Evolutionary conservation across 257 asterid species (phyloP).

Genomic region (Ocimum tenuiflorum): DNA sequence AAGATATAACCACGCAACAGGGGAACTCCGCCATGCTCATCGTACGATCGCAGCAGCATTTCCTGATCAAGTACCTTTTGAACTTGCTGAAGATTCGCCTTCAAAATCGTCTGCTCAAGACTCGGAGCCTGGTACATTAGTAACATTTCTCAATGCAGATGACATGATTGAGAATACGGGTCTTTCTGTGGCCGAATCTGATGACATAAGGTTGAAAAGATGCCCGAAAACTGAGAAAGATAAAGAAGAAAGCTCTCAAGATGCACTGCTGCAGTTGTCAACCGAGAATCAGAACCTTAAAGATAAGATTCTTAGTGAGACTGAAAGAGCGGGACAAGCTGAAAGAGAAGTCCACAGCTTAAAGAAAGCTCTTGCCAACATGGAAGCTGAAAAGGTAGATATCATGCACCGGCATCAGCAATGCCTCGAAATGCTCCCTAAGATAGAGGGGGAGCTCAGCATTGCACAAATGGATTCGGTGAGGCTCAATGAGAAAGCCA

Average conservation of each 20-base stretch:
- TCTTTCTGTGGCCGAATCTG: constrained; percentile 19
- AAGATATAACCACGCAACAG: constrained; percentile 76
- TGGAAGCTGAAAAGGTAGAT: constrained; percentile 56
- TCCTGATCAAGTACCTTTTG: constrained; percentile 69
- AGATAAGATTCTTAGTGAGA: constrained; percentile 44
- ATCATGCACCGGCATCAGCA: constrained; percentile 52
- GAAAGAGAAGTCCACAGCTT: constrained; percentile 56
- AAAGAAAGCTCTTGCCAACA: constrained; percentile 46
- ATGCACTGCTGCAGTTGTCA: constrained; percentile 31
- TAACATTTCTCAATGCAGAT: constrained; percentile 22
- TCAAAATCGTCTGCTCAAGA: constrained; percentile 31
- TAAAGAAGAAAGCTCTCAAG: constrained; percentile 9
- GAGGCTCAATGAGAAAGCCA: constrained; percentile 45
- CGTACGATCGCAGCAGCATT: constrained; percentile 67
- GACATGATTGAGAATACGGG: constrained; percentile 19
- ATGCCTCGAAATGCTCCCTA: constrained; percentile 50
- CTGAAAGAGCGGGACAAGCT: constrained; percentile 48
- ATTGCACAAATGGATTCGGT: constrained; percentile 47
- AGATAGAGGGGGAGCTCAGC: constrained; percentile 48
- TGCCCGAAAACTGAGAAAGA: no score
- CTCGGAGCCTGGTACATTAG: constrained; percentile 35
- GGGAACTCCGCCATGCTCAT: constrained; percentile 89
- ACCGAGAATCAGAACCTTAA: constrained; percentile 39
- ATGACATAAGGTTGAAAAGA: neutral
- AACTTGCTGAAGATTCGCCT: constrained; percentile 52